These are phyloP conservation scores for Beverwykella pulmonaria DNA, from an alignment of 495 filamentous ascomycete species.

Conservation along the genomic window DNA sequence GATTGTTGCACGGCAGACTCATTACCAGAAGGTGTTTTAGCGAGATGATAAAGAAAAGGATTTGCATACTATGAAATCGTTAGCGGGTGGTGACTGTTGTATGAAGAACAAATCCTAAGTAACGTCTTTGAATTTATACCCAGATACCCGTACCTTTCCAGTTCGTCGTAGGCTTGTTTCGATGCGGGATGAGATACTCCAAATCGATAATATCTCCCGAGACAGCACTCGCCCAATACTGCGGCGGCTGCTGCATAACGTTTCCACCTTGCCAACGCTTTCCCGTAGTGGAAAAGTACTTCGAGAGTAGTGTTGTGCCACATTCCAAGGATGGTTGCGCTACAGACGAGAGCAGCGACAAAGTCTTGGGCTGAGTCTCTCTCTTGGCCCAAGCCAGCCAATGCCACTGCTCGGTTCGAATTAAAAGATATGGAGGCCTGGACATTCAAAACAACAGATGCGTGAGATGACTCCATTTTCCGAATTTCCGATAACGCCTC, in stretches of 20 bases:
- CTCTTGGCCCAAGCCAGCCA: background rate
- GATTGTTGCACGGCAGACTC: too few species aligned
- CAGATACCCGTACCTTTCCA: background rate
- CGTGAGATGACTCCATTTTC: background rate
- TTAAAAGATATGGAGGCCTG: background rate
- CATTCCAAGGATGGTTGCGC: slow-evolving; percentile 2
- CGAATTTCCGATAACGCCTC: background rate
- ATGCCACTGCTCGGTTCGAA: background rate
- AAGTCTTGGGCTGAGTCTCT: background rate
- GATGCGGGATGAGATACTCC: background rate
- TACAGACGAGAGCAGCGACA: slow-evolving; percentile 2
- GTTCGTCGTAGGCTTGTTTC: slow-evolving; percentile 6
- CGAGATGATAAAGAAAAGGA: too few species aligned
- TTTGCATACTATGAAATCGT: too few species aligned
- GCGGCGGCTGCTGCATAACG: background rate
- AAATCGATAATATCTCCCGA: slow-evolving; percentile 9
- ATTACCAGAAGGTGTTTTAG: too few species aligned
- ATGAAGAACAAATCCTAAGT: too few species aligned
- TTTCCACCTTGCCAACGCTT: background rate
- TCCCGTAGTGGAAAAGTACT: slow-evolving; percentile 10
- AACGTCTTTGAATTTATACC: too few species aligned
- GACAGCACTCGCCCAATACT: slow-evolving; percentile 15
- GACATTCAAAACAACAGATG: background rate
- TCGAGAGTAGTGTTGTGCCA: slow-evolving; percentile 15
- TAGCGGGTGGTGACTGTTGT: too few species aligned